A percentile compares a stretch with the other conserved stretches of the same genome.
Conservation (phyloP, 129 eudicot species). For the carrot (Daucus carota) region DH1_v3.0 NC_030381.2:39001-39500, state of each 20-base stretch:
- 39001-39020: constrained; percentile 20
- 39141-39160: neutral
- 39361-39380: constrained; percentile 49
- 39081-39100: constrained; percentile 42
- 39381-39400: constrained; percentile 45
- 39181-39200: constrained; percentile 27
- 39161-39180: constrained; percentile 24
- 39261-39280: too few species aligned
- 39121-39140: too few species aligned
- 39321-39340: constrained; percentile 67
- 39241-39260: too few species aligned
- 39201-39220: constrained; percentile 34
- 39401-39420: too few species aligned
- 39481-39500: too few species aligned
- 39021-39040: constrained; percentile 87
- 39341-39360: constrained; percentile 62
- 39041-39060: constrained; percentile 61
- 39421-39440: too few species aligned
- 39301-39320: constrained; percentile 81
- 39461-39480: too few species aligned
- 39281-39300: constrained; percentile 67
- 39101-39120: too few species aligned
- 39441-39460: too few species aligned
- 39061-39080: constrained; percentile 68
- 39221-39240: constrained; percentile 39